phyloP scores from a whole-genome alignment of 1,284 basidiomycete genomes.

The Puccinia coronata region DNA sequence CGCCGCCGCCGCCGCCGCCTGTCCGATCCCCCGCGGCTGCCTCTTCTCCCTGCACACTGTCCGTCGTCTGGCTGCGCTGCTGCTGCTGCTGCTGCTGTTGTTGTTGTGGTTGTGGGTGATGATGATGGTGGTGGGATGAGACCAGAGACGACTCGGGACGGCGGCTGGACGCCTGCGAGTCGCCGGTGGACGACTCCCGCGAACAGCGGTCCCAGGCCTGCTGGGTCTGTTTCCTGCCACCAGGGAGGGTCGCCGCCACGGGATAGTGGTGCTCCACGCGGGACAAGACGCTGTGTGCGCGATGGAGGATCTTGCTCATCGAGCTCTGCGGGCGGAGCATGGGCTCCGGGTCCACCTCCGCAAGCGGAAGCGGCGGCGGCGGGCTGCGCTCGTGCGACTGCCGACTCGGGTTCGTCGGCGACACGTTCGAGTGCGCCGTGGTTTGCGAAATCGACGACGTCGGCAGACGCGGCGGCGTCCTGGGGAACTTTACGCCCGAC shows the following conservation, averaged over 20 bases:
- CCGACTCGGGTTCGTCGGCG: conserved; percentile 6
- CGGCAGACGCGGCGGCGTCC: conserved; percentile 27
- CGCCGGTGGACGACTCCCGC: not conserved
- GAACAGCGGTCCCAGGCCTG: not conserved
- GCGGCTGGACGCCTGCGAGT: not conserved
- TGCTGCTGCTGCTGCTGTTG: no score
- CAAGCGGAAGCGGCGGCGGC: no score
- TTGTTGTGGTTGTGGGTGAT: no score
- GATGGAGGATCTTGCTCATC: conserved; percentile 39
- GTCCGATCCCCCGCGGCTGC: not conserved
- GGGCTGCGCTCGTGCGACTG: not conserved
- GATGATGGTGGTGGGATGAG: not conserved
- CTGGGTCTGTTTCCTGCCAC: not conserved
- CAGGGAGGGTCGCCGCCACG: not conserved
- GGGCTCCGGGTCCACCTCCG: not conserved
- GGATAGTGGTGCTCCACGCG: conserved; percentile 12
- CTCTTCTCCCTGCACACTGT: not conserved
- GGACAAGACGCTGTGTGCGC: conserved; percentile 23
- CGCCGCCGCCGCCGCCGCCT: not conserved
- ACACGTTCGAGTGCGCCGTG: conserved; percentile 27
- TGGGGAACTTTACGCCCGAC: conserved; percentile 28
- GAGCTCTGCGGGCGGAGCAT: conserved; percentile 26
- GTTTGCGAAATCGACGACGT: conserved; percentile 25
- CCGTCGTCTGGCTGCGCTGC: not conserved
- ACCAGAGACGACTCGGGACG: not conserved